Evolutionary conservation across 2,329 filamentous ascomycete species (phyloP), one percentile per base, ranked within the genome.

Genomic region (Trichoderma aggressivum): DNA sequence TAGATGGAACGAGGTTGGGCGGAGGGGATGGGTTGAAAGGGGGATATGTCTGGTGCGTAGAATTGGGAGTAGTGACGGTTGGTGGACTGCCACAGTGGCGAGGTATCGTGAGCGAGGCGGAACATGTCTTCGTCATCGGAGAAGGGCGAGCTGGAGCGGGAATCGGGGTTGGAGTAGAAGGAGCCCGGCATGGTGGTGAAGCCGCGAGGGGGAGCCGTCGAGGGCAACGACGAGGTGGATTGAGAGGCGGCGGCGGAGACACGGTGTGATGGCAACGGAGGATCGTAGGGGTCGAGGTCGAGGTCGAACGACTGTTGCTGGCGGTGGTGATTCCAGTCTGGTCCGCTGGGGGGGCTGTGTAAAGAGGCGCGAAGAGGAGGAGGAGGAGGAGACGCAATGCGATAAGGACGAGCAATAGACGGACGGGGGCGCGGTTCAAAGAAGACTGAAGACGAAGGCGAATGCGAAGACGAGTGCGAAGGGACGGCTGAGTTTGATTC

Each of bases 1-100:
- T 56, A 50, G 60, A n/a, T n/a, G 36, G 32, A 28, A 18, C 39
- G 50, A 26, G 64, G 64, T 59, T 73, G 72, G 3, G 72, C 72
- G 12, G 70, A 67, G 11, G 72, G 70, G 14, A 65, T 56, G 26
- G 16, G 32, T 14, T 73, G 73, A 62, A 77, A 73, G n/a, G 47
- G 47, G 18, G 18, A 18, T 21, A 61, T 24, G 14, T 16, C 21
- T 3, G 47, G 10, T 53, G n/a, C 26, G n/a, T n/a, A n/a, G n/a
- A n/a, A n/a, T n/a, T 43, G 16, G 5, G 39, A n/a, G 32, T 14
- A 55, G 56, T 7, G 14, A 24, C 36, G 43, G 21, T 60, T 56
- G 30, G 62, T 66, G 30, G 70, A 53, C 6, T 65, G 50, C 28
- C 36, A 53, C 1, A 43, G 60, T 5, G 63, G 30, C 1, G 59